These are phyloP conservation scores for Zanthoxylum bungeanum DNA, from an alignment of 345 rosid genomes.

Conservation along the genomic window DNA sequence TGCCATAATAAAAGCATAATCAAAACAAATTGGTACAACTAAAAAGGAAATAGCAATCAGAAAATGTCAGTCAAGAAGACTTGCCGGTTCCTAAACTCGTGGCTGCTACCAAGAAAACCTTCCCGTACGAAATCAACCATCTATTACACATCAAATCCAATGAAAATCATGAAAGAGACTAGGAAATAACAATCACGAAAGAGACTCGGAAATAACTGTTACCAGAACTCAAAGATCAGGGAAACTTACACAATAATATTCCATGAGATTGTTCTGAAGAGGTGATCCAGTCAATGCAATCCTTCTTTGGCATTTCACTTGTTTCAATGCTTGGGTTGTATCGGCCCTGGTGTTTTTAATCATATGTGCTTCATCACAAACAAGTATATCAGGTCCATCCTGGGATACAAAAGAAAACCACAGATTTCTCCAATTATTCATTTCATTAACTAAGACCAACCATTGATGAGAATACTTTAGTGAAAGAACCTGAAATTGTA, in stretches of 20 bases:
- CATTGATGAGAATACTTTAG: neutral
- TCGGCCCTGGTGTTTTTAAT: conserved; percentile 97
- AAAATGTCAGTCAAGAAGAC: conserved; percentile 28
- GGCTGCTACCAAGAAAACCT: conserved; percentile 99
- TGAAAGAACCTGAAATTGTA: neutral
- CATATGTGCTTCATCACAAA: conserved; percentile 98
- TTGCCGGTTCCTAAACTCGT: conserved; percentile 95
- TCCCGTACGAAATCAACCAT: conserved; percentile 99
- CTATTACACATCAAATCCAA: conserved; percentile 43
- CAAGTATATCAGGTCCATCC: conserved; percentile 99
- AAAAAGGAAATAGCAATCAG: conserved; percentile 16
- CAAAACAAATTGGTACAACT: conserved; percentile 10
- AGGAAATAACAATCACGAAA: neutral
- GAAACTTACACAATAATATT: conserved; percentile 91
- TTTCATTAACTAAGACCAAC: neutral
- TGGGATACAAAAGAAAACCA: conserved; percentile 34
- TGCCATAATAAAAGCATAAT: conserved; percentile 34
- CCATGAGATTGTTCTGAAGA: conserved; percentile 99
- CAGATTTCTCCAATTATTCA: neutral
- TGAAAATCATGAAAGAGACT: conserved; percentile 6
- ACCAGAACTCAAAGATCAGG: conserved; percentile 12
- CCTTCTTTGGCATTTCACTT: conserved; percentile 94
- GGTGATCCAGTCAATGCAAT: conserved; percentile 99
- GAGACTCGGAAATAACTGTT: neutral
- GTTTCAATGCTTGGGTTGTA: conserved; percentile 97